Evolutionary conservation across 2,329 filamentous ascomycete genomes (phyloP).

Genomic region (Ascosphaera aggregata): DNA sequence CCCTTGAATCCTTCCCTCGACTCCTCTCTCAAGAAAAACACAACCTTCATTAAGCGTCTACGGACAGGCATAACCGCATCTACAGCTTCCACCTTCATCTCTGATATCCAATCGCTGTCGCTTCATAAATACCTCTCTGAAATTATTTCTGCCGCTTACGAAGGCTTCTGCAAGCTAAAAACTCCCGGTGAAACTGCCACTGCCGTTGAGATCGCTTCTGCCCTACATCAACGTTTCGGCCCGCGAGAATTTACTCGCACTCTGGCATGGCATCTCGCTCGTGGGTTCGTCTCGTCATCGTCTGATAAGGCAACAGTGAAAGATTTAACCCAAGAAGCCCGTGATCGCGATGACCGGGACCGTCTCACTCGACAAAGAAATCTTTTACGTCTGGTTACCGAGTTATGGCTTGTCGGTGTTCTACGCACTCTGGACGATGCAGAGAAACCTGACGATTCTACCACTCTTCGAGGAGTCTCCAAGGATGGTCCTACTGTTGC

Average conservation of each 20-base stretch:
- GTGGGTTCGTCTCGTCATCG: slow-evolving; percentile 62
- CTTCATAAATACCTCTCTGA: slow-evolving; percentile 94
- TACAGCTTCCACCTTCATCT: slow-evolving; percentile 59
- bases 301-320: slow-evolving; percentile 74
- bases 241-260: slow-evolving; percentile 76
- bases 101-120: slow-evolving; percentile 75
- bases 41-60: slow-evolving; percentile 88
- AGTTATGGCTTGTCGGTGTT: slow-evolving; percentile 84
- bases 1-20: slow-evolving; percentile 31
- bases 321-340: slow-evolving; percentile 51
- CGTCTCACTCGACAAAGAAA: slow-evolving; percentile 66
- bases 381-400: slow-evolving; percentile 72
- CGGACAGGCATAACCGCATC: slow-evolving; percentile 68
- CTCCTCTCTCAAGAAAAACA: slow-evolving; percentile 94
- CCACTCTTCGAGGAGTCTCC: no score
- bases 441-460: slow-evolving; percentile 39
- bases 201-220: slow-evolving; percentile 78
- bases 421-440: slow-evolving; percentile 58
- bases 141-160: slow-evolving; percentile 87
- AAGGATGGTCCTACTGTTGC: slow-evolving; percentile 24
- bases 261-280: slow-evolving; percentile 77
- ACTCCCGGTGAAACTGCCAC: slow-evolving; percentile 77
- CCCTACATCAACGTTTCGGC: slow-evolving; percentile 88
- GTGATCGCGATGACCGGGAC: slow-evolving; percentile 91
- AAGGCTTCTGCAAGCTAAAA: slow-evolving; percentile 81